These are phyloP conservation scores for Ceriops zippeliana DNA, from an alignment of 345 rosid genomes.

Conservation along the genomic window DNA sequence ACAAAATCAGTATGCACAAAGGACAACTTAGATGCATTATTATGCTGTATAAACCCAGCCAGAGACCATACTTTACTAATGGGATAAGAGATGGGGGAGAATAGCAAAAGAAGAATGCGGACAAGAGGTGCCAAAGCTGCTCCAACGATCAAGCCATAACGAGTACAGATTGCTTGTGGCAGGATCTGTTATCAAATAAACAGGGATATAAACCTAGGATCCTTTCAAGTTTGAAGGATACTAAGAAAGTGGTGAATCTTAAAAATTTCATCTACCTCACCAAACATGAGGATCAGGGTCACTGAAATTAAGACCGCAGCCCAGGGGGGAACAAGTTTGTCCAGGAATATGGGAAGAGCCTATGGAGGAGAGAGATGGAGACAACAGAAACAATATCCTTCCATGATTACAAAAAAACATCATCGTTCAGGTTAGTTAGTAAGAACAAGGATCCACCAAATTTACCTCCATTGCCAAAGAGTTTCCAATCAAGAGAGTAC, in stretches of 20 bases:
- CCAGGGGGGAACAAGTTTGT: slow-evolving; percentile 78
- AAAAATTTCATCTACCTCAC: slow-evolving; percentile 53
- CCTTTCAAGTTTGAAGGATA: not conserved
- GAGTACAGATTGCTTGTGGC: slow-evolving; percentile 88
- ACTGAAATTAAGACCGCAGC: slow-evolving; percentile 75
- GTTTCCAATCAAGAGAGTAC: slow-evolving; percentile 90
- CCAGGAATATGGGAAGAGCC: slow-evolving; percentile 88
- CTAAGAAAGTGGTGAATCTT: not conserved
- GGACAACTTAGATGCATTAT: not conserved
- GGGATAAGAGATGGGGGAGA: slow-evolving; percentile 87
- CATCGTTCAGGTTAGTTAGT: not conserved
- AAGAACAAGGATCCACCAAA: not conserved
- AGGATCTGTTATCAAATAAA: slow-evolving; percentile 50
- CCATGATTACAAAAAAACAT: not conserved
- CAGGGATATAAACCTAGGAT: slow-evolving; percentile 4
- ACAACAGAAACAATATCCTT: not conserved
- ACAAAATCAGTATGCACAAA: slow-evolving; percentile 14
- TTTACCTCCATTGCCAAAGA: slow-evolving; percentile 92
- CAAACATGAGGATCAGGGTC: slow-evolving; percentile 77
- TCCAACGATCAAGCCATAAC: slow-evolving; percentile 90
- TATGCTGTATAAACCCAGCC: not conserved
- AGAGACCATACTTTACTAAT: slow-evolving; percentile 68
- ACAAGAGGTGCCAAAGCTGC: slow-evolving; percentile 84
- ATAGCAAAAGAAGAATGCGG: slow-evolving; percentile 60
- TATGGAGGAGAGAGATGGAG: slow-evolving; percentile 18